A percentile compares a stretch with the other conserved stretches of the same genome.
Conservation (phyloP, 2,329 filamentous ascomycete species). For the Cyphellophora attinorum region DNA sequence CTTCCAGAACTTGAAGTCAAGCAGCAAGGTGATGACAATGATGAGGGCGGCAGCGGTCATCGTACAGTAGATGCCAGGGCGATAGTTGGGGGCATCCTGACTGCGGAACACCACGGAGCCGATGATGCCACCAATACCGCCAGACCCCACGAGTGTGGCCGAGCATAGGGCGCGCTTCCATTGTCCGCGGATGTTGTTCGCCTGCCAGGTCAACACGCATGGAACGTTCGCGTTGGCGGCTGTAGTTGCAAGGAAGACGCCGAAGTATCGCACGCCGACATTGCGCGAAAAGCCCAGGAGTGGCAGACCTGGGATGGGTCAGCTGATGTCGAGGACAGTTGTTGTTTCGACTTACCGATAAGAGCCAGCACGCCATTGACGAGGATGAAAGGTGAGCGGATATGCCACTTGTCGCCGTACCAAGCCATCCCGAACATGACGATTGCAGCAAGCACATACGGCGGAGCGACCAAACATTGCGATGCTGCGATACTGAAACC, state of each 20-base stretch:
- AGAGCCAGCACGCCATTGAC: constrained; percentile 58
- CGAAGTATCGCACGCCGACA: constrained; percentile 55
- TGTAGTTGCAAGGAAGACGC: constrained; percentile 62
- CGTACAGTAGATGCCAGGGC: constrained; percentile 20
- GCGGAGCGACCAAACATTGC: constrained; percentile 64
- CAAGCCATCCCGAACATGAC: constrained; percentile 53
- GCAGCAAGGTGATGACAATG: constrained; percentile 5
- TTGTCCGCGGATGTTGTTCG: constrained; percentile 78
- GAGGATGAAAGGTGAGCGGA: constrained; percentile 58
- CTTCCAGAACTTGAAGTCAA: constrained; percentile 9
- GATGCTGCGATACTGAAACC: constrained; percentile 54
- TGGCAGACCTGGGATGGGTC: constrained; percentile 43
- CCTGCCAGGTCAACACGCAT: constrained; percentile 65
- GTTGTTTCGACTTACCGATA: constrained; percentile 33
- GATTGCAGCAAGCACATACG: constrained; percentile 53
- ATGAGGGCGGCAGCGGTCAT: constrained; percentile 9
- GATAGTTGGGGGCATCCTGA: constrained; percentile 24
- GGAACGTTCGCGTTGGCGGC: constrained; percentile 71
- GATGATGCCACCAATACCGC: constrained; percentile 64
- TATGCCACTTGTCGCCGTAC: constrained; percentile 56
- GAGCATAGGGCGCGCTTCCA: constrained; percentile 63
- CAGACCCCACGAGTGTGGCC: constrained; percentile 17
- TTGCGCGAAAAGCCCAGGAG: constrained; percentile 58
- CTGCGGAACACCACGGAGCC: constrained; percentile 61
- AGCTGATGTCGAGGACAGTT: background rate